These are phyloP conservation scores for Aspergillus jensenii DNA, from an alignment of 2,329 filamentous ascomycete genomes.

Conservation along the genomic window DNA sequence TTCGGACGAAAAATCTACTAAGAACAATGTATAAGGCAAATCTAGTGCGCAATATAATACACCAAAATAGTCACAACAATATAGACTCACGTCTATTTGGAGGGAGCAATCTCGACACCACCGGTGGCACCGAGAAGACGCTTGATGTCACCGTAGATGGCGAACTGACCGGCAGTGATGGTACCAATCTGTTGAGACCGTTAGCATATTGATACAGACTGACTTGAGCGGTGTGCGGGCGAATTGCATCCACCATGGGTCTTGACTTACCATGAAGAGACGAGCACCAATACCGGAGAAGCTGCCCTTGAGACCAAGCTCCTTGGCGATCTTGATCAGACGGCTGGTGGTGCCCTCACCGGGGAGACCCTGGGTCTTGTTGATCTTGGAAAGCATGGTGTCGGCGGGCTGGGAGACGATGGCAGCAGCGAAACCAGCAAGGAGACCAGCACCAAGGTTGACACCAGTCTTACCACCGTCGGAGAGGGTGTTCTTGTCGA, in stretches of 20 bases:
- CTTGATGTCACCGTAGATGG: constrained; percentile 80
- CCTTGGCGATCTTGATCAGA: constrained; percentile 83
- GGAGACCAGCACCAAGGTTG: constrained; percentile 82
- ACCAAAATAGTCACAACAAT: constrained; percentile 18
- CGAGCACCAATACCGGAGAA: constrained; percentile 80
- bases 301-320: constrained; percentile 76
- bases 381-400: constrained; percentile 94
- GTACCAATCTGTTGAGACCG: constrained; percentile 54
- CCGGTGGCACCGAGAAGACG: constrained; percentile 68
- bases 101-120: constrained; percentile 66
- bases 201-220: constrained; percentile 22
- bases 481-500: constrained; percentile 72
- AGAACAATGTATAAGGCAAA: constrained; percentile 18
- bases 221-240: neutral
- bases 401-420: constrained; percentile 86
- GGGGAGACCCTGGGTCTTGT: constrained; percentile 86
- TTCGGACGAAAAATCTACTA: constrained; percentile 19
- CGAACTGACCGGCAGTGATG: constrained; percentile 78
- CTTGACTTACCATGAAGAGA: constrained; percentile 61
- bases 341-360: constrained; percentile 80
- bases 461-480: constrained; percentile 70
- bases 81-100: constrained; percentile 37
- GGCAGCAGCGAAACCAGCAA: constrained; percentile 84
- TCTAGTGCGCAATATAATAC: constrained; percentile 23
- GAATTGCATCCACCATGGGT: neutral